Base-by-base conservation (phyloP, 495 filamentous ascomycete genomes). In the Extremus antarcticus region DNA sequence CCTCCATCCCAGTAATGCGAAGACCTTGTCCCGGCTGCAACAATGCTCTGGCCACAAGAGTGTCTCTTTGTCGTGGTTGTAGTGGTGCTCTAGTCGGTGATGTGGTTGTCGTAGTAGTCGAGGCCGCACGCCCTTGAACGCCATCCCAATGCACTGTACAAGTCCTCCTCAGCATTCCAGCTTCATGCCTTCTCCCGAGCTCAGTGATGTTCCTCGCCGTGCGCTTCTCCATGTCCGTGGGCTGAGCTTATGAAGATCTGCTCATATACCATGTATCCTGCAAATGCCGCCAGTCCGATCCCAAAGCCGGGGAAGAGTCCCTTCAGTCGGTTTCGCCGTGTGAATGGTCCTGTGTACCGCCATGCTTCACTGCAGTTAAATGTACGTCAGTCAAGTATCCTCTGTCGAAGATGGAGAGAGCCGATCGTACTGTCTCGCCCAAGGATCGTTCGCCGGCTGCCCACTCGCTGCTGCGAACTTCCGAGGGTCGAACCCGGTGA, bases 271-370 rank as follows among this genome's bases (percentile, higher is more conserved):
- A 89, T 87, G 73, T 98, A 98, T 47, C 72, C 83, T 35, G 84
- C 82, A 70, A 98, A 98, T 11, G 90, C 90, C 45, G 91, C 91
- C 9, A 83, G 85, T 3, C 89, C 92, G 58, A 88, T 92, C 45
- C 92, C 94, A 48, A 98, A 74, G 47, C 92, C 92, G 25, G 92
- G 92, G 71, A 98, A 85, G 52, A 81, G 73, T 53, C 80, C 74
- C 71, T 80, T 86, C 76, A 95, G 94, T 21, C 92, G 87, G 74
- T 94, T 91, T 69, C 71, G 86, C 51, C 91, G 80, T 54, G 82
- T 83, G 78, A 96, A 97, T 41, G 81, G 84, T 60, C 90, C 94
- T 47, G 81, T 81, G 74, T 94, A 96, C 63, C 92, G 82, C 92
- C 92, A 98, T 67, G 85, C 75, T 72, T 98, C 92, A 58, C 92